Evolutionary conservation across 2,329 filamentous ascomycete genomes (phyloP).

Genomic region (Talaromyces sp.): DNA sequence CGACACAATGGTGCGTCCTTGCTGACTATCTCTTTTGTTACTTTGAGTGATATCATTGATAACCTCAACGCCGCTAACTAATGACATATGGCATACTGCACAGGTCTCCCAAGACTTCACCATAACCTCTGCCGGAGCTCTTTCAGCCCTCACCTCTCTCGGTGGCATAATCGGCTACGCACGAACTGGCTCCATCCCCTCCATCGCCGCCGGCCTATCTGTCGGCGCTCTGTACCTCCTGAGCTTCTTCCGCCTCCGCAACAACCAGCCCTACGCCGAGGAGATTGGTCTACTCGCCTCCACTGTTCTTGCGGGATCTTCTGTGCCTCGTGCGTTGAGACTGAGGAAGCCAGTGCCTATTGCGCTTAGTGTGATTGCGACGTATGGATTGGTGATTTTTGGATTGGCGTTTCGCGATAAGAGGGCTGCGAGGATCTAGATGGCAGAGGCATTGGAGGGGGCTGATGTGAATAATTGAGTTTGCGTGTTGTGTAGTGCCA

Average conservation of each 20-base stretch:
- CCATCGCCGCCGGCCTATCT: constrained; percentile 75
- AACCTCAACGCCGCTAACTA: neutral
- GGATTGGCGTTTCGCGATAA: constrained; percentile 60
- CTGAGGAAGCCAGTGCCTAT: constrained; percentile 79
- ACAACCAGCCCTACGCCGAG: constrained; percentile 72
- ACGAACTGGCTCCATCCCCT: constrained; percentile 80
- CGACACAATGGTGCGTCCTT: neutral
- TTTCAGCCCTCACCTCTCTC: constrained; percentile 77
- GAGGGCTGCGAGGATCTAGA: constrained; percentile 19
- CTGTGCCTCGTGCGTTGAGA: constrained; percentile 81
- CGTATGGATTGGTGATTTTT: constrained; percentile 75
- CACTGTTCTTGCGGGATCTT: constrained; percentile 75
- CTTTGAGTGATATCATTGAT: neutral
- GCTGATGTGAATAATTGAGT: neutral
- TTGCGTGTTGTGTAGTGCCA: neutral
- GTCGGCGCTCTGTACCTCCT: constrained; percentile 77
- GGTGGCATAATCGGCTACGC: constrained; percentile 86
- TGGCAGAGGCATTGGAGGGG: too few species aligned
- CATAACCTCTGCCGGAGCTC: constrained; percentile 65
- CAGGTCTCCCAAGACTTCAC: constrained; percentile 24
- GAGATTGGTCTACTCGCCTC: constrained; percentile 89
- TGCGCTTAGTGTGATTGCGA: constrained; percentile 72
- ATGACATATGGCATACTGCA: too few species aligned
- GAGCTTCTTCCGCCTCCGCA: constrained; percentile 75
- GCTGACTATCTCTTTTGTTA: neutral